Conservation (phyloP, 164 flowering plant genomes). For the Nymphaea thermarum region DNA sequence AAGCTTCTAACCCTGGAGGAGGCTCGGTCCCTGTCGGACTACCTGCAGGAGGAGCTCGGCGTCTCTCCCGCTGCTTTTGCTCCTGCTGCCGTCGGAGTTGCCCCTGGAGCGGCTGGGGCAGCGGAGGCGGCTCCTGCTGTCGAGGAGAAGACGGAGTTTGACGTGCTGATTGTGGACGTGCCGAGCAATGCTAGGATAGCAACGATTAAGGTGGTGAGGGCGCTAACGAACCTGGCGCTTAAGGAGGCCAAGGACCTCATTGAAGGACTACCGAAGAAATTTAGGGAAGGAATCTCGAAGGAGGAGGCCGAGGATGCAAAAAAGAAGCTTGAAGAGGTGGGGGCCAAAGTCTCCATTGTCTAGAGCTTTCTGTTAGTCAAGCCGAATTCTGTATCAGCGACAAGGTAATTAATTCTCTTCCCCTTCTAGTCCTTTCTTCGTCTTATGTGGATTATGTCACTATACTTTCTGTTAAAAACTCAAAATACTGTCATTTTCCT, state of each 20-base stretch:
- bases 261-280: constrained; percentile 91
- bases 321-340: constrained; percentile 94
- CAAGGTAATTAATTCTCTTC: neutral
- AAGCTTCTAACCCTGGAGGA: constrained; percentile 56
- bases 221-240: constrained; percentile 70
- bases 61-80: constrained; percentile 87
- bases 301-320: constrained; percentile 94
- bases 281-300: constrained; percentile 65
- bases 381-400: neutral
- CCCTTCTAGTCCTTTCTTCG: neutral
- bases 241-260: constrained; percentile 97
- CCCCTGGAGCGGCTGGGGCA: constrained; percentile 22
- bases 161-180: constrained; percentile 80
- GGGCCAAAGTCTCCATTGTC: constrained; percentile 67
- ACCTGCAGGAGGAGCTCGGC: constrained; percentile 82
- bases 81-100: constrained; percentile 50
- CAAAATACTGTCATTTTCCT: too few relatives aligned
- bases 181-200: constrained; percentile 78
- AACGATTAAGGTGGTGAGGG: constrained; percentile 84
- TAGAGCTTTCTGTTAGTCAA: constrained; percentile 3
- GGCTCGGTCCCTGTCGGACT: constrained; percentile 60
- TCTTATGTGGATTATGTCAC: too few relatives aligned
- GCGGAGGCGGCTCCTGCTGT: constrained; percentile 41
- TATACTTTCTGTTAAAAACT: too few relatives aligned
- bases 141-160: constrained; percentile 98